Percentiles rank a stretch among this genome's conserved stretches.
These are phyloP conservation scores for Penicillium herquei DNA, from an alignment of 495 filamentous ascomycete species.

Conservation along the genomic window DNA sequence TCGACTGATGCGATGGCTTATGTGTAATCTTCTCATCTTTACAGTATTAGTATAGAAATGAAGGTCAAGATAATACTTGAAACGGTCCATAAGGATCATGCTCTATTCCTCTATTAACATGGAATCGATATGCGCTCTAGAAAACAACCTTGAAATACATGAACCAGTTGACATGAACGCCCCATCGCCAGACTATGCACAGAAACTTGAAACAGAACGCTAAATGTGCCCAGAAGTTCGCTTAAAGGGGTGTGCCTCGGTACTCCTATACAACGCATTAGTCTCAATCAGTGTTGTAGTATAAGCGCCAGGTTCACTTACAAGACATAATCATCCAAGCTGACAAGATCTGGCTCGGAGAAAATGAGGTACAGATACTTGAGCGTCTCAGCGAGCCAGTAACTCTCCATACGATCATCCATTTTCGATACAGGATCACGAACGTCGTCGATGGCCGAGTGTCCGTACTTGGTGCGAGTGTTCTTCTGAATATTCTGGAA, in stretches of 20 bases:
- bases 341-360: constrained; percentile 64
- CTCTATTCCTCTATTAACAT: not conserved
- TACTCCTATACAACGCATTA: constrained; percentile 49
- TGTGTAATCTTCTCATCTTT: constrained; percentile 8
- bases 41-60: not conserved
- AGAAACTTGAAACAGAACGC: not conserved
- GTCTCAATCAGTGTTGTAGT: constrained; percentile 7
- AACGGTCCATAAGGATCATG: too few species aligned
- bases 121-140: not conserved
- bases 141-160: not conserved
- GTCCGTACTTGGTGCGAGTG: constrained; percentile 57
- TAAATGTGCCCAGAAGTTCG: constrained; percentile 30
- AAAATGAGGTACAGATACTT: constrained; percentile 96
- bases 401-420: constrained; percentile 55
- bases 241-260: constrained; percentile 73
- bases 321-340: constrained; percentile 69
- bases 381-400: constrained; percentile 73
- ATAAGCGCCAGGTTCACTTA: constrained; percentile 22
- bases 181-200: not conserved
- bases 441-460: constrained; percentile 61
- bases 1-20: constrained; percentile 17
- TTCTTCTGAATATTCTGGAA: constrained; percentile 61
- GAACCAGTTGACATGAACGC: constrained; percentile 3
- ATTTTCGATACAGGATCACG: constrained; percentile 30
- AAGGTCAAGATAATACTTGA: too few species aligned